Evolutionary conservation across 352 stramenopile genomes (phyloP).

Genomic region (Achlya hypogyna): DNA sequence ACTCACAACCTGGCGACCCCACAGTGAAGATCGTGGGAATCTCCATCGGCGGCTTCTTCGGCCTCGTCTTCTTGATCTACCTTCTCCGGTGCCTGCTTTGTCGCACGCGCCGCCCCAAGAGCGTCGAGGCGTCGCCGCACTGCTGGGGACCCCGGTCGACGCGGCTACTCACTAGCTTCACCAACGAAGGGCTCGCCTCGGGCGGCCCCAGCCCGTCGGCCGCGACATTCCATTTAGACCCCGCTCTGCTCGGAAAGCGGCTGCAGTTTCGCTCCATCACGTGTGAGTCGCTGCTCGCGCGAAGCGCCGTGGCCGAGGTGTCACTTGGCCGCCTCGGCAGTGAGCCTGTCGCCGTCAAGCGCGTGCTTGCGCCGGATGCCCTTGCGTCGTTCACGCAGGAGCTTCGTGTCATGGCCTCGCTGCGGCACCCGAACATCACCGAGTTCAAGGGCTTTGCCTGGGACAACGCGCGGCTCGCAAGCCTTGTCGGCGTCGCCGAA

Average conservation of each 20-base stretch:
- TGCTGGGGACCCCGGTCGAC: neutral
- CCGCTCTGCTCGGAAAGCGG: neutral
- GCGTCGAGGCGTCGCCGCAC: neutral
- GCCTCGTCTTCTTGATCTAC: neutral
- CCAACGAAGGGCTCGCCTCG: neutral
- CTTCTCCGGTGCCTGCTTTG: neutral
- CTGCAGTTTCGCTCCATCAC: neutral
- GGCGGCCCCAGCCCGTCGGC: neutral
- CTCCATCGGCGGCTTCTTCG: neutral
- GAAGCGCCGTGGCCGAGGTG: neutral
- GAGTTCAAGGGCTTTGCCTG: constrained; percentile 1
- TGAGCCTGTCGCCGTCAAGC: constrained; percentile 9
- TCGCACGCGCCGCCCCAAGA: neutral
- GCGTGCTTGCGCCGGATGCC: neutral
- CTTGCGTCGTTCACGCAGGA: neutral
- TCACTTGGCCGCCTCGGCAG: neutral
- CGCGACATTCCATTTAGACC: neutral
- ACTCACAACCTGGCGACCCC: neutral
- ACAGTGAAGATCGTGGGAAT: neutral
- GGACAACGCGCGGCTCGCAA: neutral
- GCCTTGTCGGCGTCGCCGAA: constrained; percentile 1
- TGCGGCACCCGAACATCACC: constrained; percentile 4
- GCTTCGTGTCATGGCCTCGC: constrained; percentile 10
- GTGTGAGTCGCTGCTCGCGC: neutral
- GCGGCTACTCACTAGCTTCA: neutral